Evolutionary conservation across 2,329 filamentous ascomycete genomes (phyloP).

Genomic region (Aspergillus persii): DNA sequence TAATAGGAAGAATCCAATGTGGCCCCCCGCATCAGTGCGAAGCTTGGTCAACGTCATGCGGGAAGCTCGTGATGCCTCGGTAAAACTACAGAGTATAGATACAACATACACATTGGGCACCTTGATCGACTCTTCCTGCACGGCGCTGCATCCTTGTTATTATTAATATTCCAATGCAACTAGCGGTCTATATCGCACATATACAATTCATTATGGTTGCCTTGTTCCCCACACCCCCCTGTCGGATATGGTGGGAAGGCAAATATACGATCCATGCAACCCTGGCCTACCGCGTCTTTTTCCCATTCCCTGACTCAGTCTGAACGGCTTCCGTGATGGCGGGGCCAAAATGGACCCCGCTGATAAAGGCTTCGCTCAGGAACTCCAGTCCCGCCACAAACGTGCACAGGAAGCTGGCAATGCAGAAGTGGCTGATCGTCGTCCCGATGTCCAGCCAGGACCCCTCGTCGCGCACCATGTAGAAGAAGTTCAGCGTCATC

Average conservation of each 20-base stretch:
- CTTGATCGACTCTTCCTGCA: no score
- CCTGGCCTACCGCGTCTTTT: background rate
- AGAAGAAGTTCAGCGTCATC: slow-evolving; percentile 94
- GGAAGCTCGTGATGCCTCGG: slow-evolving; percentile 15
- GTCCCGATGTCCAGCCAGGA: slow-evolving; percentile 97
- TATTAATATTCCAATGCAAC: background rate
- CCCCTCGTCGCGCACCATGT: slow-evolving; percentile 93
- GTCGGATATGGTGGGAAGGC: no score
- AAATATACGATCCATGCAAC: background rate
- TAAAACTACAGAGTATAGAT: background rate
- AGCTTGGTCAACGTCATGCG: background rate
- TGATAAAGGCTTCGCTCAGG: slow-evolving; percentile 77
- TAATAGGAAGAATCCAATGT: background rate
- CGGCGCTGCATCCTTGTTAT: no score
- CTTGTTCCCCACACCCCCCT: no score
- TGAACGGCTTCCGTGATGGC: slow-evolving; percentile 1
- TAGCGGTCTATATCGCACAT: background rate
- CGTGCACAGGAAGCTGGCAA: slow-evolving; percentile 82
- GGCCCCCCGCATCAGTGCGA: slow-evolving; percentile 2
- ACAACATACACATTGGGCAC: background rate
- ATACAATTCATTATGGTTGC: background rate
- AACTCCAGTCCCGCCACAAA: slow-evolving; percentile 88
- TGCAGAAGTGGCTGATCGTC: slow-evolving; percentile 92
- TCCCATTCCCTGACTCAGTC: background rate
- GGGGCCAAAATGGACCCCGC: slow-evolving; percentile 64